Conservation (phyloP, 2,329 filamentous ascomycete genomes). For the Paecilomyces variotii region DNA sequence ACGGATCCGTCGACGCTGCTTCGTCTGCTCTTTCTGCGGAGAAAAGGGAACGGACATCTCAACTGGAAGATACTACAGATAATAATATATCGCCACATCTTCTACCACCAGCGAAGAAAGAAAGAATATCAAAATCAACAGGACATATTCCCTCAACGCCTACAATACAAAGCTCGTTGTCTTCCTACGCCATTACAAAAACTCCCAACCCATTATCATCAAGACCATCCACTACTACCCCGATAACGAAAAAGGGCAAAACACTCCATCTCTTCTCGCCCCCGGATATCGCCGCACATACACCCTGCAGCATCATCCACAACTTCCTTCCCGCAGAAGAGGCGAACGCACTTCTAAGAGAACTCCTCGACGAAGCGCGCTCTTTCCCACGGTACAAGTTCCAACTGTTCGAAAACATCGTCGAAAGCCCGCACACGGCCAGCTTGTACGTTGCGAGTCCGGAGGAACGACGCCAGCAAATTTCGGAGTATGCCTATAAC, state of each 20-base stretch:
- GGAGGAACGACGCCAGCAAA: slow-evolving; percentile 61
- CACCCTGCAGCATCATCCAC: slow-evolving; percentile 85
- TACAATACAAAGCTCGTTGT: slow-evolving; percentile 58
- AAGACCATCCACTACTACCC: slow-evolving; percentile 21
- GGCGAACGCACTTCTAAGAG: slow-evolving; percentile 65
- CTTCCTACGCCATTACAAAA: slow-evolving; percentile 37
- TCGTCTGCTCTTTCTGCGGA: slow-evolving; percentile 45
- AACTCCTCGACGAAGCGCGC: slow-evolving; percentile 65
- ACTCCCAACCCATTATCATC: slow-evolving; percentile 20
- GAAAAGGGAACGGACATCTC: background rate
- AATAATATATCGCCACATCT: background rate
- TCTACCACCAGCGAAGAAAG: background rate
- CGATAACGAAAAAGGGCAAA: slow-evolving; percentile 65
- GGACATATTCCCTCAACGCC: slow-evolving; percentile 47
- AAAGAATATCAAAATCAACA: slow-evolving; percentile 21
- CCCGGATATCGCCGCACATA: slow-evolving; percentile 69
- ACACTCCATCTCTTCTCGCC: slow-evolving; percentile 80
- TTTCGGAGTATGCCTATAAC: slow-evolving; percentile 78
- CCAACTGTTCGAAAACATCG: slow-evolving; percentile 80
- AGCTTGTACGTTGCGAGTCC: slow-evolving; percentile 73
- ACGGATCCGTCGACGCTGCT: slow-evolving; percentile 66
- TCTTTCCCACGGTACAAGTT: slow-evolving; percentile 67
- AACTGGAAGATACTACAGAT: background rate
- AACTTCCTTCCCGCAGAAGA: slow-evolving; percentile 70
- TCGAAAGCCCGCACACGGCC: slow-evolving; percentile 75